Conservation (phyloP, 2,329 filamentous ascomycete species). For the Fusarium continuum region DNA sequence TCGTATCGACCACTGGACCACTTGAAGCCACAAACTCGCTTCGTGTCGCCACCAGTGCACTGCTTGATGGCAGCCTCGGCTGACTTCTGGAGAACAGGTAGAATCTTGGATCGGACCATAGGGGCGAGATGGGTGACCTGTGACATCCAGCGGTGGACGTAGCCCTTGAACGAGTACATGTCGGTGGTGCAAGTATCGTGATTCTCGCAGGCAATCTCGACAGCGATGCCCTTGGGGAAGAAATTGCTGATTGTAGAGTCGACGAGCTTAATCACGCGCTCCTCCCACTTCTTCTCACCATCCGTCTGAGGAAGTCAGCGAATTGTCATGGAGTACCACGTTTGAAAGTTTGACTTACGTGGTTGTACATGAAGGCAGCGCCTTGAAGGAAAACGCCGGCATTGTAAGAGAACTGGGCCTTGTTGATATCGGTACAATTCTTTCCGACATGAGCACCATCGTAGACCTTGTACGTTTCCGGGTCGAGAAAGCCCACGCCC, state of each 20-base stretch:
- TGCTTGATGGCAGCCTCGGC: conserved; percentile 63
- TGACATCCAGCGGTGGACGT: conserved; percentile 66
- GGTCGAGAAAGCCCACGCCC: conserved; percentile 66
- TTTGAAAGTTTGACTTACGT: conserved; percentile 47
- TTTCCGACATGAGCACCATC: conserved; percentile 63
- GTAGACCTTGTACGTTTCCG: conserved; percentile 65
- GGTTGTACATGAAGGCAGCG: conserved; percentile 72
- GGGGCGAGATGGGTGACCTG: conserved; percentile 64
- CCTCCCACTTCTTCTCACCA: conserved; percentile 61
- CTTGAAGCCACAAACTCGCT: conserved; percentile 62
- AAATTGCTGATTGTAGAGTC: conserved; percentile 55
- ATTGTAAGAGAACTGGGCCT: conserved; percentile 69
- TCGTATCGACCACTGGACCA: conserved; percentile 64
- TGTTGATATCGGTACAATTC: conserved; percentile 65
- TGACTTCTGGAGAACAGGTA: conserved; percentile 61
- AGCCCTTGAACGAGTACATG: conserved; percentile 71
- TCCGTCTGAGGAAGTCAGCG: conserved; percentile 52
- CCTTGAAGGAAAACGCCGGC: conserved; percentile 67
- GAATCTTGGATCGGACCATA: conserved; percentile 59
- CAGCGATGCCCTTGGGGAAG: conserved; percentile 65
- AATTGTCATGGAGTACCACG: background rate
- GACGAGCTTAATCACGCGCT: conserved; percentile 54
- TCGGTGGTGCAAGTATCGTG: conserved; percentile 67
- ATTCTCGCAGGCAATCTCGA: conserved; percentile 68
- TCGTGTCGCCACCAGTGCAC: conserved; percentile 60